Evolutionary conservation across 2,329 filamentous ascomycete species (phyloP), one percentile per base, ranked within the genome.

Genomic region (Madurella mycetomatis): DNA sequence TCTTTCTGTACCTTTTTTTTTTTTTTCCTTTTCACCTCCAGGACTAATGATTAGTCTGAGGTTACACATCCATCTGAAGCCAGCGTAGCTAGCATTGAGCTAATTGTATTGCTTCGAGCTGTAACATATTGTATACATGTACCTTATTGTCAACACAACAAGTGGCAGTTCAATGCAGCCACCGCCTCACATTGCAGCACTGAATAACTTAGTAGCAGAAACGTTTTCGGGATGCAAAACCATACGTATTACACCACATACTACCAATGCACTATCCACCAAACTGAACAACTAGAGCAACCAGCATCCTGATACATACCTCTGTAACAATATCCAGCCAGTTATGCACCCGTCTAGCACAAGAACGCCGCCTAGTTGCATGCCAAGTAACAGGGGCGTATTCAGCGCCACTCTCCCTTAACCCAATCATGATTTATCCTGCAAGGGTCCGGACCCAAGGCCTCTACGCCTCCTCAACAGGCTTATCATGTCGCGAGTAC

Each of bases 401-500:
- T 37, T 9, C 34, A 37, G 11, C 34, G 11, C 13, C 34, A 15
- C 9, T 12, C 34, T 9, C 13, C 9, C 9, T 37, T 37, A 15
- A 4, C 4, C 9, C 34, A 12, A 37, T 37, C 9, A 9, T 37
- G 13, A 15, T 37, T 2, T 12, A 37, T 37, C 2, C 34, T 9
- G 34, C 34, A 37, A 4, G 34, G 4, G 34, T 37, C 34, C 4
- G 13, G 34, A 37, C 13, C 34, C 34, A 4, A 37, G 11, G 34
- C 7, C 25, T 19, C 9, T 17, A 44, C 2, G 31, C 37, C 41
- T 66, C 69, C n/a, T 74, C 72, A 2, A 68, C 65, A 1, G 77
- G 78, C 66, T 78, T 78, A 65, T 84, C 76, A 62, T 84, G 80
- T 32, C 81, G 71, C 47, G 80, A 82, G 66, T 83, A 85, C 77